Base-by-base conservation (phyloP, 1,139 yeast genomes). In the Ogataea hybrid region DNA sequence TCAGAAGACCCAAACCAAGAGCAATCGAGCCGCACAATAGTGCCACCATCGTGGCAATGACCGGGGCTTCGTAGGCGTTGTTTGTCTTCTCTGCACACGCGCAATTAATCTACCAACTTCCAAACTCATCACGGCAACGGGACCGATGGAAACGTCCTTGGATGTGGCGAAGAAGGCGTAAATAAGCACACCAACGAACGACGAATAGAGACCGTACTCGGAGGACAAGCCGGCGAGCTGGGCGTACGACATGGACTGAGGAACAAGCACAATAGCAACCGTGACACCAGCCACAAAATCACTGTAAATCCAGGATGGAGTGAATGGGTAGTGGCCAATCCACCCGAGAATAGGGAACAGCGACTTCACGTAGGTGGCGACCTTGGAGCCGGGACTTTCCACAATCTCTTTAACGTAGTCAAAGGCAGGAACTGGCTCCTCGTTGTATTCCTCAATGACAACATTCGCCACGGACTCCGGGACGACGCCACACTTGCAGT, bases 241-340 rank as follows among this genome's bases (percentile, higher is more conserved):
- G 8, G 97, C 97, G 61, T 90, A 90, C 0, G 96, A 88, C 97
- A 90, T 89, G 7, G 94, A 82, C 65, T 90, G 97, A 3, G 97
- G 97, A 23, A 90, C 96, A 54, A 89, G 74, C 15, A 90, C 97
- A 50, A 86, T 81, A 34, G 97, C 97, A 11, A 89, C 96, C 3
- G 97, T 86, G 46, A 90, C 73, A 60, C 97, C 97, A 2, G 97
- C 96, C 48, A 89, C 81, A 49, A 89, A 64, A 64, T 90, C 97
- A 35, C 90, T 79, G 47, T 79, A 77, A 16, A 84, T 69, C 97
- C 97, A 90, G 12, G 47, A 32, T 5, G 56, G 55, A 35, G 73
- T 73, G 12, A 71, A 58, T 58, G 90, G 90, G 65, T 89, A 90
- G 58, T 88, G 86, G 48, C 84, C 76, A 42, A 89, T 79, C 97